Evolutionary conservation across 257 asterid species (phyloP).

Genomic region (Solanum rostratum): DNA sequence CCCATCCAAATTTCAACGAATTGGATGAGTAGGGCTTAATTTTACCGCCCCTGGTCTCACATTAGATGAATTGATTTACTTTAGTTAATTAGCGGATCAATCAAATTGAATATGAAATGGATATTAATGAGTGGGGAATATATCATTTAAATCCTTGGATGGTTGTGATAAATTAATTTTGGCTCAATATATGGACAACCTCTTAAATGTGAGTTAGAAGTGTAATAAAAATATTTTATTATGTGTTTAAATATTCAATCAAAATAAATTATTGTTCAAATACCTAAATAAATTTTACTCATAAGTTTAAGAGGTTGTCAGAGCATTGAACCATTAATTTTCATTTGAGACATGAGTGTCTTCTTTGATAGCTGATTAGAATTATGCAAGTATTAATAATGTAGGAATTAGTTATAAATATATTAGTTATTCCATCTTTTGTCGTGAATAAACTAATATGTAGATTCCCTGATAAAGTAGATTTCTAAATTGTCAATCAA

Average conservation of each 20-base stretch:
- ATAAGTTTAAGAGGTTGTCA: not conserved
- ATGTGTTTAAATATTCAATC: not conserved
- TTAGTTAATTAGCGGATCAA: not conserved
- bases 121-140: not conserved
- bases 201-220: rapidly evolving
- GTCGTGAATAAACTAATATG: too few relatives aligned
- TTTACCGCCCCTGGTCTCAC: too few relatives aligned
- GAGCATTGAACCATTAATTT: not conserved
- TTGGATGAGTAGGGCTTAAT: too few relatives aligned
- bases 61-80: not conserved
- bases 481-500: too few relatives aligned
- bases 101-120: not conserved
- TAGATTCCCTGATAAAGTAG: too few relatives aligned
- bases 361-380: too few relatives aligned
- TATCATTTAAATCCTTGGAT: not conserved
- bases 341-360: not conserved
- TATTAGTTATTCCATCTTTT: too few relatives aligned
- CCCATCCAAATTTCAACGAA: too few relatives aligned
- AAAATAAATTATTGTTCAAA: not conserved
- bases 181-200: not conserved
- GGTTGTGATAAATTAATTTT: not conserved
- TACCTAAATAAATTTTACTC: not conserved
- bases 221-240: not conserved
- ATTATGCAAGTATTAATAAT: too few relatives aligned
- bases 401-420: too few relatives aligned